phyloP scores from a whole-genome alignment of 2,329 filamentous ascomycete species.

The Fusarium sambucinum region DNA sequence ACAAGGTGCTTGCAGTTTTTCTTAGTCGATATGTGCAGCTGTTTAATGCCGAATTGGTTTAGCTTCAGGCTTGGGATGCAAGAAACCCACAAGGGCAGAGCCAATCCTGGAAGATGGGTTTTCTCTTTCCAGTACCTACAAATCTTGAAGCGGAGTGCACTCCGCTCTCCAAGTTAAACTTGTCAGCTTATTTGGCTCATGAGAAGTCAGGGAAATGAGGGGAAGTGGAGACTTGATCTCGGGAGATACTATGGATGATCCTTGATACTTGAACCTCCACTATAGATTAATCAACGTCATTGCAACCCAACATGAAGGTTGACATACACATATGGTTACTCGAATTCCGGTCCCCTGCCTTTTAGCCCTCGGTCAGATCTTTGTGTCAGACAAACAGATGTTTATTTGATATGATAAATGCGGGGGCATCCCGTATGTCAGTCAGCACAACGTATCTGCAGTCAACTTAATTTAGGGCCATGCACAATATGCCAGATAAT shows the following conservation, averaged over 20 bases:
- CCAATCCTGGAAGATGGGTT: slow-evolving; percentile 31
- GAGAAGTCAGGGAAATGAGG: slow-evolving; percentile 36
- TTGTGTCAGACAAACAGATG: slow-evolving; percentile 2
- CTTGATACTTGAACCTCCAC: slow-evolving; percentile 20
- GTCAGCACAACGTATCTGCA: background rate
- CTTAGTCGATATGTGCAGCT: slow-evolving; percentile 34
- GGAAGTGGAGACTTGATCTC: slow-evolving; percentile 45
- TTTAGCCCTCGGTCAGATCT: slow-evolving; percentile 14
- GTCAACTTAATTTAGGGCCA: background rate
- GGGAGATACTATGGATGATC: slow-evolving; percentile 28
- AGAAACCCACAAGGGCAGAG: slow-evolving; percentile 16
- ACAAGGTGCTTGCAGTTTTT: slow-evolving; percentile 34
- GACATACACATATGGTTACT: background rate
- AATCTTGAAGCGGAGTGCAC: slow-evolving; percentile 19
- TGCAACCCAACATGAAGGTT: slow-evolving; percentile 22
- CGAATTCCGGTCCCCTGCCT: background rate
- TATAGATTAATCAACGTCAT: slow-evolving; percentile 38
- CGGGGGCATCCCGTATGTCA: slow-evolving; percentile 14
- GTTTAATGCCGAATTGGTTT: slow-evolving; percentile 33
- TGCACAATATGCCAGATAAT: slow-evolving; percentile 22
- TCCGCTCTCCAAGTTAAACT: slow-evolving; percentile 21
- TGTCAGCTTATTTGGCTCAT: slow-evolving; percentile 23
- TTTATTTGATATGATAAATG: background rate
- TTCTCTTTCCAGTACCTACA: slow-evolving; percentile 26
- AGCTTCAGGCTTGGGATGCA: slow-evolving; percentile 26